These are phyloP conservation scores for Collybia mongolica DNA, from an alignment of 768 basidiomycete genomes.

Conservation along the genomic window DNA sequence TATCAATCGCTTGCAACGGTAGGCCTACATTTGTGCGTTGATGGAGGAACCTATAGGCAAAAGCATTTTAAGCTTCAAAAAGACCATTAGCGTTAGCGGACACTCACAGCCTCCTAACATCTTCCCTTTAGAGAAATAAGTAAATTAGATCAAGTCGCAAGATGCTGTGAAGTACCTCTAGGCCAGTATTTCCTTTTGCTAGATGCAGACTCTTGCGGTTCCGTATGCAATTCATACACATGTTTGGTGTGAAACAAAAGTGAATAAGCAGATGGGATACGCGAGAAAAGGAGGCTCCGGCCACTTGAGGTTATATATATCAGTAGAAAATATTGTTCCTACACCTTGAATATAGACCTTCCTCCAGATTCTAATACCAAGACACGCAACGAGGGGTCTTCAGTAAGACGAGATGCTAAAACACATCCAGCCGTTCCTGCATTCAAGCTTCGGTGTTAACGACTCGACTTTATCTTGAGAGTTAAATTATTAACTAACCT, in stretches of 20 bases:
- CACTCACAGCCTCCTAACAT: conserved; percentile 72
- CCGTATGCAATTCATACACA: conserved; percentile 56
- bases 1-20: background rate
- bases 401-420: conserved; percentile 55
- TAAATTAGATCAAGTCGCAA: conserved; percentile 1
- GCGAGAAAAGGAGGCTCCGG: conserved; percentile 33
- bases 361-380: conserved; percentile 59
- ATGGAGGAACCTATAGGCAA: conserved; percentile 52
- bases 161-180: conserved; percentile 41
- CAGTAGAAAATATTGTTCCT: background rate
- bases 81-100: background rate
- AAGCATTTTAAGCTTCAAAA: background rate
- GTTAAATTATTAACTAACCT: conserved; percentile 28
- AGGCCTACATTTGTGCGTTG: conserved; percentile 52
- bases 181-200: conserved; percentile 59
- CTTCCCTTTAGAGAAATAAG: conserved; percentile 38
- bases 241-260: conserved; percentile 43
- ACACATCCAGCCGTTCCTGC: conserved; percentile 65
- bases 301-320: conserved; percentile 34
- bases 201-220: conserved; percentile 49
- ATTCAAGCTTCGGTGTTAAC: background rate
- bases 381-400: conserved; percentile 52
- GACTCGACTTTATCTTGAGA: background rate
- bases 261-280: conserved; percentile 42
- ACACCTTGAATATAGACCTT: conserved; percentile 38